These are phyloP conservation scores for Ceratobasidium sp. DNA, from an alignment of 1,284 basidiomycete genomes.

Conservation along the genomic window DNA sequence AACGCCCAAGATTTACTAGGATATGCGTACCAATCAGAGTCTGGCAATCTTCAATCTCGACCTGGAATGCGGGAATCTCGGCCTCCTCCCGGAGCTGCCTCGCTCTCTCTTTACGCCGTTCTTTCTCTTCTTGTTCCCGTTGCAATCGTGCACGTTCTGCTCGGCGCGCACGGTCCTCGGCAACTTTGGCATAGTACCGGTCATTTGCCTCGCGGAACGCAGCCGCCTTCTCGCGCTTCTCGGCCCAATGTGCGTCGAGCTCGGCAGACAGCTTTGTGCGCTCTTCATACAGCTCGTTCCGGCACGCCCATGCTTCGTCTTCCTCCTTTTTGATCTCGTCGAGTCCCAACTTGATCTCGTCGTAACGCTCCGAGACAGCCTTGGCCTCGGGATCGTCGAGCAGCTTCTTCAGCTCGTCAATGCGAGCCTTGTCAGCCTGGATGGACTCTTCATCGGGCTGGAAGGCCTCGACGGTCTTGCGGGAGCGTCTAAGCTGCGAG, in stretches of 20 bases:
- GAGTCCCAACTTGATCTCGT: conserved; percentile 84
- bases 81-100: conserved; percentile 90
- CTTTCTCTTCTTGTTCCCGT: conserved; percentile 81
- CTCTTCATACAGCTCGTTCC: conserved; percentile 87
- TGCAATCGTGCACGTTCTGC: conserved; percentile 81
- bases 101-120: conserved; percentile 82
- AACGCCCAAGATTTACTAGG: not conserved
- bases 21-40: conserved; percentile 67
- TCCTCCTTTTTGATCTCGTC: conserved; percentile 85
- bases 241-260: conserved; percentile 74
- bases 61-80: conserved; percentile 85
- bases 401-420: conserved; percentile 83
- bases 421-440: conserved; percentile 74
- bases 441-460: conserved; percentile 80
- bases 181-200: conserved; percentile 77
- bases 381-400: conserved; percentile 92
- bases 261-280: conserved; percentile 76
- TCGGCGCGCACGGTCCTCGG: conserved; percentile 83
- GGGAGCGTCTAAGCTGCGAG: conserved; percentile 69
- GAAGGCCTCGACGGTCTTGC: conserved; percentile 78
- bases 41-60: conserved; percentile 96
- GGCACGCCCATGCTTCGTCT: conserved; percentile 83
- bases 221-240: conserved; percentile 77
- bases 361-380: conserved; percentile 81
- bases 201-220: conserved; percentile 83